Base-by-base conservation (phyloP, 2,329 filamentous ascomycete genomes). In the Epicoccum nigrum region DNA sequence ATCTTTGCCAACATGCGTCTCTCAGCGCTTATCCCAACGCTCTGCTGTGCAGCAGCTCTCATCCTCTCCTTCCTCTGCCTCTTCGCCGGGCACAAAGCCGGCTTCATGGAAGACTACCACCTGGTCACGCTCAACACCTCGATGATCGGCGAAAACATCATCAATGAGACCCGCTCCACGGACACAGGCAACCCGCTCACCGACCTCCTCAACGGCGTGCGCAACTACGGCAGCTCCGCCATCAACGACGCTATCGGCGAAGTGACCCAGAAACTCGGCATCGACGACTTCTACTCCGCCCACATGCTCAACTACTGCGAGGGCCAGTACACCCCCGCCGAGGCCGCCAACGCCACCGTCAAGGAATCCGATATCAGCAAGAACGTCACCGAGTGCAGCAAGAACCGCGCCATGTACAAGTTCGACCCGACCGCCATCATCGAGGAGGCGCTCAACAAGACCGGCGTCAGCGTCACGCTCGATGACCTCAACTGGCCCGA, bases 261-360 rank as follows among this genome's bases (percentile, higher is more conserved):
- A 47, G 65, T 82, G 20, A 77, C 79, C 76, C 37, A 68, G 75
- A 15, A 75, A 12, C 70, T 85, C 13, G 81, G 82, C 30, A 74
- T 86, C 28, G 76, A 82, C 32, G 80, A 86, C 68, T 87, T 83
- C 70, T 87, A 87, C 73, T 80, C 78, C 16, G 76, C 81, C 13
- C 83, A 87, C 66, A 63, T 86, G 47, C 79, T 86, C 71, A 77
- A 82, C 67, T 83, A 82, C 72, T 87, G 85, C 72, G 76, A 73
- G 52, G 79, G 79, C 46, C 73, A 73, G 59, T 81, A 78, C 69
- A 71, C 68, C 2, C 77, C 78, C 13, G 44, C 54, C 39, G 63
- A 76, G n/a, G 55, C 75, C 5, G 59, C 76, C 12, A 80, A 80
- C 59, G 70, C 71, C 1, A 78, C 76, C 2, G 54, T 78, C 39